phyloP scores from a whole-genome alignment of 306 rosid species.

The Pyrus bretschneideri region DNA sequence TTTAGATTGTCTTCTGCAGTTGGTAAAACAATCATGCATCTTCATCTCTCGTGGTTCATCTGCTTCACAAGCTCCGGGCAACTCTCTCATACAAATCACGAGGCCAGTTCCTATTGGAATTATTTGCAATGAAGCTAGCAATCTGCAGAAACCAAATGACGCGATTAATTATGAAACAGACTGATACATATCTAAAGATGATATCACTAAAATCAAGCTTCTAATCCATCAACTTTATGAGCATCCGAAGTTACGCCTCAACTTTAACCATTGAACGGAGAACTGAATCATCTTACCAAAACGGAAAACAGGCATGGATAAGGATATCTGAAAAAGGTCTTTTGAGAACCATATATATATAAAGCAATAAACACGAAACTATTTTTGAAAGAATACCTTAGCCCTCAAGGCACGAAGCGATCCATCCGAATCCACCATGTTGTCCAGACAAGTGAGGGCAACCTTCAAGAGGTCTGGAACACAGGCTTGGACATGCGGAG shows the following conservation, averaged over 20 bases:
- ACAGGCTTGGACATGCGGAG: slow-evolving; percentile 91
- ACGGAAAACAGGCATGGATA: background rate
- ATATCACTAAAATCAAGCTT: background rate
- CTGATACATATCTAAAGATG: background rate
- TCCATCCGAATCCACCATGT: slow-evolving; percentile 79
- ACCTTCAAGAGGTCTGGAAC: slow-evolving; percentile 83
- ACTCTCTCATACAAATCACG: slow-evolving; percentile 87
- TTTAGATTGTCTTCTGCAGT: background rate
- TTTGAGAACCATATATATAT: background rate
- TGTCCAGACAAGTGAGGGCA: slow-evolving; percentile 84
- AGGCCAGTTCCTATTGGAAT: slow-evolving; percentile 84
- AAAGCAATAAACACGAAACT: background rate
- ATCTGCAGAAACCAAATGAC: slow-evolving; percentile 50
- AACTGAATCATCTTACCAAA: background rate
- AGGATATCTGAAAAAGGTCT: no score
- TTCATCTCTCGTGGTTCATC: background rate
- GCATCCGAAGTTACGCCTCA: background rate
- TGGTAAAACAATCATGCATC: background rate
- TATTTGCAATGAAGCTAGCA: slow-evolving; percentile 82
- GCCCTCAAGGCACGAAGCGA: slow-evolving; percentile 92
- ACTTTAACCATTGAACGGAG: background rate
- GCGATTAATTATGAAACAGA: slow-evolving; percentile 5
- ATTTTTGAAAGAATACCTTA: slow-evolving; percentile 41
- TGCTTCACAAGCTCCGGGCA: slow-evolving; percentile 66
- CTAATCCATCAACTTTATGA: background rate